Conservation (phyloP, 2,329 filamentous ascomycete genomes). For the Tolypocladium amazonense region DNA sequence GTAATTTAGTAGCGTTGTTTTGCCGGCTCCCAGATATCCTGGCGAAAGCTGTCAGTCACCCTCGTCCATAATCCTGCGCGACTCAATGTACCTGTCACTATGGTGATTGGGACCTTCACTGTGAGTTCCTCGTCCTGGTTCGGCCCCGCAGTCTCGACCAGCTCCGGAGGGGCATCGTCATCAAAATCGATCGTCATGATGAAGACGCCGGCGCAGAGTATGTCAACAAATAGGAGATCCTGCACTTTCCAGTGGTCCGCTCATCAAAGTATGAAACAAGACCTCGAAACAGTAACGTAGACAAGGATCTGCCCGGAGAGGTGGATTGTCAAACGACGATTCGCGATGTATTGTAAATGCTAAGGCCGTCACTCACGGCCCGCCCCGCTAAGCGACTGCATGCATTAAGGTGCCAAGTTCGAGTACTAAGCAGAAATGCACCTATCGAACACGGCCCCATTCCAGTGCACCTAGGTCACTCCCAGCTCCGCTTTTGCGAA, state of each 20-base stretch:
- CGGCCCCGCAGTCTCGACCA: slow-evolving; percentile 36
- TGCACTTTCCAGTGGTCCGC: neutral
- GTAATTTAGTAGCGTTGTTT: slow-evolving; percentile 92
- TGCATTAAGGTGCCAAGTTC: slow-evolving; percentile 11
- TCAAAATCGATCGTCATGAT: slow-evolving; percentile 45
- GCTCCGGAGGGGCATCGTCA: slow-evolving; percentile 56
- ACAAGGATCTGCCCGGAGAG: neutral
- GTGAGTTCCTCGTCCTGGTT: slow-evolving; percentile 36
- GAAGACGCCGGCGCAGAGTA: neutral
- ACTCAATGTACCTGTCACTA: slow-evolving; percentile 56
- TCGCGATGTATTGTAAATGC: neutral
- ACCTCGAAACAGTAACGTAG: neutral
- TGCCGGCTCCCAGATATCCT: slow-evolving; percentile 93
- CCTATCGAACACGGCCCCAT: slow-evolving; percentile 8
- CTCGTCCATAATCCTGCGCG: neutral
- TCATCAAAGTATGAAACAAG: neutral
- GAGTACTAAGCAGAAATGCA: slow-evolving; percentile 8
- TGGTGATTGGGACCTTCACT: slow-evolving; percentile 71
- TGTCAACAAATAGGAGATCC: neutral
- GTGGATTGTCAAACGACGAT: neutral
- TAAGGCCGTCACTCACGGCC: neutral
- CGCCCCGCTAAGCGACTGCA: slow-evolving; percentile 9
- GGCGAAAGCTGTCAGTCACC: neutral
- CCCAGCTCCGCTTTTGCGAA: slow-evolving; percentile 7
- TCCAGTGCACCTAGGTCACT: neutral